phyloP scores from a whole-genome alignment of 2,329 filamentous ascomycete genomes.

The Fusarium sp. region DNA sequence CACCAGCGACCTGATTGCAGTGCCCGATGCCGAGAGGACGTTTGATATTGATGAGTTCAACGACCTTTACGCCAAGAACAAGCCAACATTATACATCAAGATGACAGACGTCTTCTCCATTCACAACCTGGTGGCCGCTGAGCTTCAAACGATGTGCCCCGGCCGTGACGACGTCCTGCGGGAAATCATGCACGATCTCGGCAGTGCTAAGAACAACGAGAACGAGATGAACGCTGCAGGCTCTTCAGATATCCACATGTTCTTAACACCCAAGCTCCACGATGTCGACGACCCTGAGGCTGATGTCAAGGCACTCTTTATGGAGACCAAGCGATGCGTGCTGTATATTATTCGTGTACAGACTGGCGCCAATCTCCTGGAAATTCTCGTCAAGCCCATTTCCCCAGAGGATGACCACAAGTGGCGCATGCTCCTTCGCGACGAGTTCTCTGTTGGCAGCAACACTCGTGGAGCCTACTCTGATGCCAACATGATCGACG shows the following conservation, averaged over 20 bases:
- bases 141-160: conserved; percentile 81
- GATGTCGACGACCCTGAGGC: conserved; percentile 93
- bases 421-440: conserved; percentile 82
- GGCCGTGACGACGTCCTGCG: conserved; percentile 86
- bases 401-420: conserved; percentile 86
- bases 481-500: conserved; percentile 87
- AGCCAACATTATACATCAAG: conserved; percentile 99
- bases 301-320: conserved; percentile 90
- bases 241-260: conserved; percentile 89
- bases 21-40: conserved; percentile 86
- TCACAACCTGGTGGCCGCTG: conserved; percentile 84
- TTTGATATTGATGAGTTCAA: conserved; percentile 99
- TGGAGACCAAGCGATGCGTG: conserved; percentile 97
- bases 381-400: conserved; percentile 93
- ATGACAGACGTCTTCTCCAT: conserved; percentile 97
- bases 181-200: conserved; percentile 92
- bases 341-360: conserved; percentile 98
- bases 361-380: conserved; percentile 88
- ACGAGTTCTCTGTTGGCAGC: conserved; percentile 76
- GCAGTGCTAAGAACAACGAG: conserved; percentile 96
- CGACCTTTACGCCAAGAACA: conserved; percentile 94
- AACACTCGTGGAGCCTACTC: conserved; percentile 86
- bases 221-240: conserved; percentile 89
- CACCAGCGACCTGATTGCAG: conserved; percentile 79
- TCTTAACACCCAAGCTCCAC: conserved; percentile 87